These are phyloP conservation scores for Colletotrichum godetiae DNA, from an alignment of 2,329 filamentous ascomycete genomes.

Conservation along the genomic window DNA sequence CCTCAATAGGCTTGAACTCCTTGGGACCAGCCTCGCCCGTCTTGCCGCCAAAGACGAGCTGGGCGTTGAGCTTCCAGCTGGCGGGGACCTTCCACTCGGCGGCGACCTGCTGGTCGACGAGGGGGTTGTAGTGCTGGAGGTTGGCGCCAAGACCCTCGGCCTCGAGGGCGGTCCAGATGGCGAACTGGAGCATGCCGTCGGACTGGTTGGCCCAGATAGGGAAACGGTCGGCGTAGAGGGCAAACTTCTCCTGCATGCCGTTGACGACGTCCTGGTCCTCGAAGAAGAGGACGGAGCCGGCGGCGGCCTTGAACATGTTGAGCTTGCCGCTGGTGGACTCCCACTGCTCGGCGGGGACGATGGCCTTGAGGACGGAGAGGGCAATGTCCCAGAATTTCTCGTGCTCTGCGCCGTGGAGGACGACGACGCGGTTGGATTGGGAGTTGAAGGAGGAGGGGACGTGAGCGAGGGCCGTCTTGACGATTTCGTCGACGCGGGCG, in stretches of 20 bases:
- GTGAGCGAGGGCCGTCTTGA: conserved; percentile 72
- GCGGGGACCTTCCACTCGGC: conserved; percentile 76
- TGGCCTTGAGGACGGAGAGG: conserved; percentile 70
- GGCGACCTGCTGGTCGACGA: conserved; percentile 80
- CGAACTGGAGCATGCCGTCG: conserved; percentile 84
- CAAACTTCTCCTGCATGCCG: conserved; percentile 74
- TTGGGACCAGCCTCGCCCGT: conserved; percentile 70
- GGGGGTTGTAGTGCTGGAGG: conserved; percentile 93
- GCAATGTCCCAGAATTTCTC: conserved; percentile 87
- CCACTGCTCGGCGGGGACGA: conserved; percentile 75
- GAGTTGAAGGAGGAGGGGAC: conserved; percentile 89
- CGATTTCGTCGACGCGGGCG: conserved; percentile 72
- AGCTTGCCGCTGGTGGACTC: conserved; percentile 59
- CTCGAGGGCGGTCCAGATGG: conserved; percentile 85
- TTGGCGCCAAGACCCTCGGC: conserved; percentile 87
- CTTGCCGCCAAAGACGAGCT: conserved; percentile 84
- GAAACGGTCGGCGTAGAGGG: conserved; percentile 84
- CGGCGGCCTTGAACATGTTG: conserved; percentile 73
- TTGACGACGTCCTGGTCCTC: conserved; percentile 78
- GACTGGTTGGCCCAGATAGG: conserved; percentile 80
- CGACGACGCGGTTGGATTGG: conserved; percentile 81
- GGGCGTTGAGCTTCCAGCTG: conserved; percentile 82
- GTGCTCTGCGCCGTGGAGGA: conserved; percentile 86
- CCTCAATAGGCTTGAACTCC: conserved; percentile 71
- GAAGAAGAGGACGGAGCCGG: conserved; percentile 91